phyloP scores from a whole-genome alignment of 768 basidiomycete genomes.

The Mycena filopes region DNA sequence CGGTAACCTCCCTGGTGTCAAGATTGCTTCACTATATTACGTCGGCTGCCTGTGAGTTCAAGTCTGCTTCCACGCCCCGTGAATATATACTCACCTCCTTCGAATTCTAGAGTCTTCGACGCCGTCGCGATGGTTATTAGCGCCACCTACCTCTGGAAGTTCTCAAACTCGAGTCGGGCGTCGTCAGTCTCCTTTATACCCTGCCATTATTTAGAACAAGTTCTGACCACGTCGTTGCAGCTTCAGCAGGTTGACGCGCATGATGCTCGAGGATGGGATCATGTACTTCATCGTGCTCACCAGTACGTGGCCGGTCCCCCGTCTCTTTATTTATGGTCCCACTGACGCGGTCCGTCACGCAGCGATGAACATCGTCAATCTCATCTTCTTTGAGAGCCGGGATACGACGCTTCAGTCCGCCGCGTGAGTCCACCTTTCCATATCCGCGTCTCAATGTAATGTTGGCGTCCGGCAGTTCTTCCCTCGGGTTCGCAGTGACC shows the following conservation, averaged over 20 bases:
- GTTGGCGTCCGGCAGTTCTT: too few species aligned
- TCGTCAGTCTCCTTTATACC: conserved; percentile 4
- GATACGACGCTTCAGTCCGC: conserved; percentile 14
- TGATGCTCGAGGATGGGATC: conserved; percentile 24
- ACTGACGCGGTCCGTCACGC: background rate
- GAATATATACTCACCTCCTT: too few species aligned
- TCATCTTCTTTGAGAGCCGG: conserved; percentile 21
- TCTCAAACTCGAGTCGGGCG: conserved; percentile 8
- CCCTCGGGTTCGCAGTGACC: too few species aligned
- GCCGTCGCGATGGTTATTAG: conserved; percentile 14
- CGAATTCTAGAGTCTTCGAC: conserved; percentile 25
- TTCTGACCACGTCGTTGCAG: too few species aligned
- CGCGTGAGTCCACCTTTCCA: too few species aligned
- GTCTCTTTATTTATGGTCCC: background rate
- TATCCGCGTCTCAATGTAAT: background rate
- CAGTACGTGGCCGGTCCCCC: background rate
- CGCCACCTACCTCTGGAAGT: conserved; percentile 20
- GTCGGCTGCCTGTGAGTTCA: conserved; percentile 26
- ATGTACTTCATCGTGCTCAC: conserved; percentile 26
- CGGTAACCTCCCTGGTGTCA: too few species aligned
- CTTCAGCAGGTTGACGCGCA: background rate
- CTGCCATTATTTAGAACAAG: background rate
- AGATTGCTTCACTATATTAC: conserved; percentile 24
- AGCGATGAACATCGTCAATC: conserved; percentile 28
- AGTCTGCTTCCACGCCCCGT: too few species aligned